Conservation (phyloP, 495 filamentous ascomycete species). For the Rostrohypoxylon terebratum region DNA sequence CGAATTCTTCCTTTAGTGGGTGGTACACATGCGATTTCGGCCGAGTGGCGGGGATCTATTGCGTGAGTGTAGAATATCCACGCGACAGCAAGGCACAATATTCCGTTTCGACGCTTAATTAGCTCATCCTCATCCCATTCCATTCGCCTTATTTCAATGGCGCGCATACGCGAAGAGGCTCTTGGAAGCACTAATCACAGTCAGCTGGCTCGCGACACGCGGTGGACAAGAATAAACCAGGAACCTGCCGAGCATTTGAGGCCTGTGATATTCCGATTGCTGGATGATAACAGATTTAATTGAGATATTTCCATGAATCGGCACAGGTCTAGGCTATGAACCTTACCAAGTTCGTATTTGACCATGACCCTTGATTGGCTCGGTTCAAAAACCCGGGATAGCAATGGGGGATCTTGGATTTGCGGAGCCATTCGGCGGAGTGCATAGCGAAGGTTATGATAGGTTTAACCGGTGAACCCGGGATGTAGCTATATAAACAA, state of each 20-base stretch:
- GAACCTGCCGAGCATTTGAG: background rate
- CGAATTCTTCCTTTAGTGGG: background rate
- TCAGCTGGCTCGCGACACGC: background rate
- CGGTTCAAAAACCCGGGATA: constrained; percentile 43
- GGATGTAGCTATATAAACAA: constrained; percentile 31
- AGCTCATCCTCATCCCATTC: background rate
- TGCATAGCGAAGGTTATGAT: constrained; percentile 25
- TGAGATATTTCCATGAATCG: constrained; percentile 39
- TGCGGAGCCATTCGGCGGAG: constrained; percentile 37
- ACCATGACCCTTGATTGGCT: constrained; percentile 27
- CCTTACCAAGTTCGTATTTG: constrained; percentile 27
- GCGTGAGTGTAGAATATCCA: background rate
- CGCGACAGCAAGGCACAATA: background rate
- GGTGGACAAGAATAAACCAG: constrained; percentile 14
- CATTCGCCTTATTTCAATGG: constrained; percentile 14
- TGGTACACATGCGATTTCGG: background rate
- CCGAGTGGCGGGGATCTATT: background rate
- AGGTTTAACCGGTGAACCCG: constrained; percentile 31
- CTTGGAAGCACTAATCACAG: constrained; percentile 17
- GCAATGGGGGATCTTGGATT: constrained; percentile 29
- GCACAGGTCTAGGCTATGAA: constrained; percentile 26
- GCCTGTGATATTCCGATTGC: background rate
- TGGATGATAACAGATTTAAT: constrained; percentile 28
- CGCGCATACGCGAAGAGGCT: constrained; percentile 27
- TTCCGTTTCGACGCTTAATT: background rate